Evolutionary conservation across 768 basidiomycete genomes (phyloP).

Genomic region (Gelatoporia subvermispora): DNA sequence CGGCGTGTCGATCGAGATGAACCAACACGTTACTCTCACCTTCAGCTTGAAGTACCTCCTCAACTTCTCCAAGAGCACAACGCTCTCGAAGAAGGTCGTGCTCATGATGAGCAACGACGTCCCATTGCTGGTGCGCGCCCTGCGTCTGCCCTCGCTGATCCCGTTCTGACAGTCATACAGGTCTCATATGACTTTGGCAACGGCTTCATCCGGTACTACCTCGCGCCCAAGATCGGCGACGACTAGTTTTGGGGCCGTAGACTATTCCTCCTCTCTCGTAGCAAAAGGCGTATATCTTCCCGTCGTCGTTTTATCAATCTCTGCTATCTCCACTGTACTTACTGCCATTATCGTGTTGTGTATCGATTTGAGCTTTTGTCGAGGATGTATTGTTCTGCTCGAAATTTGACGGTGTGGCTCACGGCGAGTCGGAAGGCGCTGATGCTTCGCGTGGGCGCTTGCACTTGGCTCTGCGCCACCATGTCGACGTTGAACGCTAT

Average conservation of each 20-base stretch:
- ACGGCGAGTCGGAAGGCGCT: no score
- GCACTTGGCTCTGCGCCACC: no score
- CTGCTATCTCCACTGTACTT: no score
- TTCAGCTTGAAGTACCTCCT: slow-evolving; percentile 97
- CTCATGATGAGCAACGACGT: slow-evolving; percentile 92
- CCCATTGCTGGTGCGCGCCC: slow-evolving; percentile 65
- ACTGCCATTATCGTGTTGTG: no score
- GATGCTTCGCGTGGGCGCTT: no score
- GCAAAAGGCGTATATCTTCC: no score
- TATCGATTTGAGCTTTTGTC: no score
- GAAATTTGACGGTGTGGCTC: no score
- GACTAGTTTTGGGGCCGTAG: slow-evolving; percentile 43
- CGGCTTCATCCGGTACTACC: slow-evolving; percentile 89
- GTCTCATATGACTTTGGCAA: slow-evolving; percentile 87
- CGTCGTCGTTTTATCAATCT: no score
- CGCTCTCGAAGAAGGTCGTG: slow-evolving; percentile 66
- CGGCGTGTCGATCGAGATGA: slow-evolving; percentile 79
- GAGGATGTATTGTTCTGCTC: no score
- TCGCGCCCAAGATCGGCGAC: slow-evolving; percentile 93
- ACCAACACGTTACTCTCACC: slow-evolving; percentile 85
- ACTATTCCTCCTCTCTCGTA: no score
- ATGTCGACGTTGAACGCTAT: no score
- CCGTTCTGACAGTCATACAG: slow-evolving; percentile 30
- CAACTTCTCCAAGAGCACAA: slow-evolving; percentile 90
- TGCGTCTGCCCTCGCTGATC: neutral